These are phyloP conservation scores for Purshia tridentata DNA, from an alignment of 306 rosid genomes.

Conservation along the genomic window DNA sequence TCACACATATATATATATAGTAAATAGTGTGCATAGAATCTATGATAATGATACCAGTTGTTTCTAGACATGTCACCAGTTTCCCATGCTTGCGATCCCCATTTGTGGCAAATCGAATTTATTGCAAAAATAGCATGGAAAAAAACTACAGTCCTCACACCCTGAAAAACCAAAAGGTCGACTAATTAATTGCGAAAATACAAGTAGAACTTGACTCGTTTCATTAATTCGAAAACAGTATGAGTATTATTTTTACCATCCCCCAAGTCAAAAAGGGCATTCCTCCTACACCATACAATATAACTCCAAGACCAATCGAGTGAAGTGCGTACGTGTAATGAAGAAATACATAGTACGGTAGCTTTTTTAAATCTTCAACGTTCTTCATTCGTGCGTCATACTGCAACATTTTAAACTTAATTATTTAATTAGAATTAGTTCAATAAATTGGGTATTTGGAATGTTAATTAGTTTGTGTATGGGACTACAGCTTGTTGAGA, in stretches of 20 bases:
- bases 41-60: constrained; percentile 53
- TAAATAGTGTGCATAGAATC: no score
- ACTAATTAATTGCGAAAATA: neutral
- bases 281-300: constrained; percentile 68
- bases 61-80: constrained; percentile 79
- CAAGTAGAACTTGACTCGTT: no score
- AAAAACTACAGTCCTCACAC: constrained; percentile 66
- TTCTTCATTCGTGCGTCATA: constrained; percentile 58
- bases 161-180: constrained; percentile 38
- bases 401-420: constrained; percentile 35
- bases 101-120: constrained; percentile 82
- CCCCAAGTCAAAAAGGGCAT: constrained; percentile 86
- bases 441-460: neutral
- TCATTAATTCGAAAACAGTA: neutral
- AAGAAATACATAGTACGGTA: constrained; percentile 59
- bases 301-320: constrained; percentile 64
- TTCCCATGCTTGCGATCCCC: constrained; percentile 75
- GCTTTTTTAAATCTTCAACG: constrained; percentile 73
- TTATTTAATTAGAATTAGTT: no score
- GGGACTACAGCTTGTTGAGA: no score
- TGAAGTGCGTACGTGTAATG: constrained; percentile 58
- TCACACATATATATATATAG: no score
- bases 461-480: no score
- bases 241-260: constrained; percentile 47
- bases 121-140: constrained; percentile 81